These are phyloP conservation scores for Talaromyces atroroseus DNA, from an alignment of 2,329 filamentous ascomycete genomes.

Conservation along the genomic window DNA sequence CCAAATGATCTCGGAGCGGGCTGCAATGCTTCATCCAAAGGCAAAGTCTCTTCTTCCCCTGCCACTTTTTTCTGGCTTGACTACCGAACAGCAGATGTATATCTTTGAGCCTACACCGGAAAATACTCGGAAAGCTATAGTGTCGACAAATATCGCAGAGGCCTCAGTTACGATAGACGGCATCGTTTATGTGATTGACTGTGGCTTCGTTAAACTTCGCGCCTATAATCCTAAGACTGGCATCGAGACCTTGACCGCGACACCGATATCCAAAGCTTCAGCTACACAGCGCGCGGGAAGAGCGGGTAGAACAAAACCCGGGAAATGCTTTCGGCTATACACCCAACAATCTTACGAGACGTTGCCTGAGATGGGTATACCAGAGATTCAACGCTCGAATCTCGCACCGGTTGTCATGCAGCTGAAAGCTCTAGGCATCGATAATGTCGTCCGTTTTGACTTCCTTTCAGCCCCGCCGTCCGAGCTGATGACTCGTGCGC, in stretches of 20 bases:
- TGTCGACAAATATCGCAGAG: conserved; percentile 94
- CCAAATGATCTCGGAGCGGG: conserved; percentile 70
- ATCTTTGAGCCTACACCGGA: conserved; percentile 81
- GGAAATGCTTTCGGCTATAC: conserved; percentile 92
- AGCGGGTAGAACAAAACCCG: conserved; percentile 80
- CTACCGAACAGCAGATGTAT: conserved; percentile 89
- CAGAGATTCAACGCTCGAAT: conserved; percentile 89
- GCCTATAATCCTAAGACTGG: conserved; percentile 78
- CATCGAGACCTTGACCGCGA: conserved; percentile 79
- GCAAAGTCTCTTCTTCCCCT: conserved; percentile 61
- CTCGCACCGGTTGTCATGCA: conserved; percentile 83
- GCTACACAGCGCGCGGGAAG: conserved; percentile 87
- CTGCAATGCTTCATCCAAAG: conserved; percentile 56
- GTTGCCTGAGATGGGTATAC: conserved; percentile 68
- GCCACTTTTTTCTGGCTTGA: conserved; percentile 82
- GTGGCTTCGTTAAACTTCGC: conserved; percentile 83
- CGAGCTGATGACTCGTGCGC: conserved; percentile 74
- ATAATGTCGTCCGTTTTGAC: conserved; percentile 86
- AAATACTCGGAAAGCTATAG: conserved; percentile 82
- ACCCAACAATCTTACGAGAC: conserved; percentile 66
- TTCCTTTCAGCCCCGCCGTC: conserved; percentile 83
- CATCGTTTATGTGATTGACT: conserved; percentile 85
- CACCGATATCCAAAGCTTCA: conserved; percentile 80
- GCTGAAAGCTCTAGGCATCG: conserved; percentile 89
- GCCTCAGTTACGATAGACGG: conserved; percentile 92